phyloP scores from a whole-genome alignment of 192 early-diverging fungal species.

The Coemansia sp. region DNA sequence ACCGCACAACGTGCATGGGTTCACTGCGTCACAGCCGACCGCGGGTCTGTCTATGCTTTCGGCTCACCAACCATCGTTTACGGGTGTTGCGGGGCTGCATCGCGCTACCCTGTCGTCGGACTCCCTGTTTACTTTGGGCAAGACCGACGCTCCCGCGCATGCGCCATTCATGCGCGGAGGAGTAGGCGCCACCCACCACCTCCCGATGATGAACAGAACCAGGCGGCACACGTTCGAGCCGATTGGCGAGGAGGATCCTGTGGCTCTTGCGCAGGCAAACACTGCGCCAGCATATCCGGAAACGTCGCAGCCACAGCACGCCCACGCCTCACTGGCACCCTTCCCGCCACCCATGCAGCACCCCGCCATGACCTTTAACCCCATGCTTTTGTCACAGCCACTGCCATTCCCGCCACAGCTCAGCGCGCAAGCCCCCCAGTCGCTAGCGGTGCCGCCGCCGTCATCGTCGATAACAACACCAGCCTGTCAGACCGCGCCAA shows the following conservation, averaged over 20 bases:
- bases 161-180: neutral
- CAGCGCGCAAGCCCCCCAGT: neutral
- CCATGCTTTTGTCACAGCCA: constrained; percentile 46
- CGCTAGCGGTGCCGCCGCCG: neutral
- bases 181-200: neutral
- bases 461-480: neutral
- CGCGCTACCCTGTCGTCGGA: constrained; percentile 25
- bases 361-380: constrained; percentile 27
- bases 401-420: constrained; percentile 44
- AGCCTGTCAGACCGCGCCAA: neutral
- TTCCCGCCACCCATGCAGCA: neutral
- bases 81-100: constrained; percentile 8
- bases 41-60: constrained; percentile 3
- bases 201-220: constrained; percentile 17
- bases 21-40: neutral
- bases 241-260: constrained; percentile 47
- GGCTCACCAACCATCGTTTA: neutral
- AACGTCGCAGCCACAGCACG: constrained; percentile 1
- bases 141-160: neutral
- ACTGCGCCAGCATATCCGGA: neutral
- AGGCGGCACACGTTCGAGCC: constrained; percentile 45
- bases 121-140: constrained; percentile 24
- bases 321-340: neutral
- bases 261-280: constrained; percentile 22
- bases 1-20: constrained; percentile 3